Conservation (phyloP, 2,329 filamentous ascomycete genomes). For the Fusarium newnesense region DNA sequence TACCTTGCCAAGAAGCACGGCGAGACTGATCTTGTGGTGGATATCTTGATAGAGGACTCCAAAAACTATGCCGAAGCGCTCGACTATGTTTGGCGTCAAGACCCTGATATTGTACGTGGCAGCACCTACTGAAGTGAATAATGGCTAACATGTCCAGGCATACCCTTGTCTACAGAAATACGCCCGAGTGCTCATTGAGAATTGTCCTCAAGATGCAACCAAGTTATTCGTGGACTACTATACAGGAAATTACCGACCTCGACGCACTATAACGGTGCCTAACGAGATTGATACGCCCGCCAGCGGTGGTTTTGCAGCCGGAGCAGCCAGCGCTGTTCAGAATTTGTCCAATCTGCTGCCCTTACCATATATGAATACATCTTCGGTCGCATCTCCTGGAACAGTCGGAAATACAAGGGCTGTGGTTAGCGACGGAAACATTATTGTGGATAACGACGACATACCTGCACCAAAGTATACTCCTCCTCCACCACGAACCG, state of each 20-base stretch:
- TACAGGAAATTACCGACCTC: constrained; percentile 82
- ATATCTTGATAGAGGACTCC: constrained; percentile 95
- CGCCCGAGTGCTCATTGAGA: constrained; percentile 86
- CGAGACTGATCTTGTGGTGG: constrained; percentile 92
- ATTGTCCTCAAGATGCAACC: constrained; percentile 85
- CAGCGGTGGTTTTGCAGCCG: constrained; percentile 60
- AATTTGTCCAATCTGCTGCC: constrained; percentile 87
- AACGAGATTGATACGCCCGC: constrained; percentile 52
- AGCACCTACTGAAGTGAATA: accelerated
- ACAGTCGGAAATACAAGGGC: constrained; percentile 61
- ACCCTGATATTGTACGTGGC: constrained; percentile 75
- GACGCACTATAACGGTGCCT: constrained; percentile 62
- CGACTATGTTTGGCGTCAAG: constrained; percentile 89
- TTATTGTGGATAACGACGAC: constrained; percentile 61
- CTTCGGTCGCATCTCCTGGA: constrained; percentile 64
- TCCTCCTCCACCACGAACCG: constrained; percentile 83
- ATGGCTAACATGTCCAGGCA: constrained; percentile 64
- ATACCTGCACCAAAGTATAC: constrained; percentile 70
- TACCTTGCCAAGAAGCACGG: constrained; percentile 95
- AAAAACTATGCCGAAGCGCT: constrained; percentile 90
- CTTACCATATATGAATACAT: constrained; percentile 83
- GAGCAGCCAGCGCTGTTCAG: constrained; percentile 81
- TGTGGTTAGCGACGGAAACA: constrained; percentile 62
- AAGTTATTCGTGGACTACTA: constrained; percentile 95
- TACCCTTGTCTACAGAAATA: constrained; percentile 96